A percentile compares a stretch with the other conserved stretches of the same genome.
These are phyloP conservation scores for Cryptosporidium bovis DNA, from an alignment of 169 alveolate species.

Conservation along the genomic window DNA sequence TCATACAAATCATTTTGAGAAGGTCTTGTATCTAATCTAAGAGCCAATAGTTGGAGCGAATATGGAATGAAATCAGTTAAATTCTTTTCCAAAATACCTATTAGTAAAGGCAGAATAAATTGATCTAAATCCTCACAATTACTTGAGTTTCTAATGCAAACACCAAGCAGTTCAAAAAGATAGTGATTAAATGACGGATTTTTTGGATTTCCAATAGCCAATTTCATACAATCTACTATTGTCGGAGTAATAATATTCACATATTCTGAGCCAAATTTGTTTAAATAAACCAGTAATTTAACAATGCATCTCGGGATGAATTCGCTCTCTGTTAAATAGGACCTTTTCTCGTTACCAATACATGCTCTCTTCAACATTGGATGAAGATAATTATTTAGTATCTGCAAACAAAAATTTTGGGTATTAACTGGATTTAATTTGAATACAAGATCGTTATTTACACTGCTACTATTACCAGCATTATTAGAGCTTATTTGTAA, in stretches of 20 bases:
- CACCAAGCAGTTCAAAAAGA: conserved; percentile 81
- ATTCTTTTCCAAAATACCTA: conserved; percentile 82
- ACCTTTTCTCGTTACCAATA: conserved; percentile 8
- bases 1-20: conserved; percentile 29
- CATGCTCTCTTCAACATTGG: conserved; percentile 50
- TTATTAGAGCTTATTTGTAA: background rate
- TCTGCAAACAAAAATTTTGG: conserved; percentile 33
- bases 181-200: conserved; percentile 87
- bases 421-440: conserved; percentile 26
- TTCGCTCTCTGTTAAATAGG: conserved; percentile 47
- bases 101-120: conserved; percentile 66
- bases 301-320: conserved; percentile 69
- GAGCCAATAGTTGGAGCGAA: conserved; percentile 72
- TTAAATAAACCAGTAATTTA: conserved; percentile 22
- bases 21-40: conserved; percentile 40
- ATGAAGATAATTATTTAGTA: conserved; percentile 25
- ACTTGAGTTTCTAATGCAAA: conserved; percentile 51
- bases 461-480: background rate
- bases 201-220: conserved; percentile 83
- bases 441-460: background rate
- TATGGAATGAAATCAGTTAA: conserved; percentile 85
- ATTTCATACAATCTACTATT: conserved; percentile 25
- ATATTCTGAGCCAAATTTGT: conserved; percentile 11
- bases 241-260: conserved; percentile 23
- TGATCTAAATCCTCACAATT: conserved; percentile 37